Evolutionary conservation across 2,329 filamentous ascomycete species (phyloP).

Genomic region (Pseudogymnoascus destructans): DNA sequence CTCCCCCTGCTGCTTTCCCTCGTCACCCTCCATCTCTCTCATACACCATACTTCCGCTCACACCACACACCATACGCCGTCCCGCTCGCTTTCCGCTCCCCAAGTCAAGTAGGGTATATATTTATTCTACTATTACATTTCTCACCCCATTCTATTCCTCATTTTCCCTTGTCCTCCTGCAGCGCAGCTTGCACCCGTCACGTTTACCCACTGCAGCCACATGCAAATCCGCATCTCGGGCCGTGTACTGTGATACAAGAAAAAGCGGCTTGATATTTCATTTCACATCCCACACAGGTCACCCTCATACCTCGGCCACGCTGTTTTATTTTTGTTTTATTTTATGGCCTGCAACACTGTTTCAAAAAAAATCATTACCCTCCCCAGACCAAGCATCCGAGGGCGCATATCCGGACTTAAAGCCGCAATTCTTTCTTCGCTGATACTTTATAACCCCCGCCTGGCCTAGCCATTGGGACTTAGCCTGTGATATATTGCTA

Average conservation of each 20-base stretch:
- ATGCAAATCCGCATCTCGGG: conserved; percentile 5
- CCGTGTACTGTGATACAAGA: conserved; percentile 1
- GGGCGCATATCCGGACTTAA: neutral
- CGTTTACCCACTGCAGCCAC: neutral
- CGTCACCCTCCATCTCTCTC: neutral
- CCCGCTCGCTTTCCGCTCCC: neutral
- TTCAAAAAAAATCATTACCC: neutral
- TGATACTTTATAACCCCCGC: neutral
- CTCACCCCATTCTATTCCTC: neutral
- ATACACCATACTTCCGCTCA: neutral
- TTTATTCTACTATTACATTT: conserved; percentile 5
- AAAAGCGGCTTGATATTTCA: conserved; percentile 4
- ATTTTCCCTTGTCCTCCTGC: neutral
- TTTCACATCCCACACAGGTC: neutral
- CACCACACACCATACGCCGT: neutral
- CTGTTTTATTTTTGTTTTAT: conserved; percentile 7
- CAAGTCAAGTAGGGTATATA: neutral
- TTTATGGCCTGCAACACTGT: neutral
- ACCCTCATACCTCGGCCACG: neutral
- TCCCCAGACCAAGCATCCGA: neutral
- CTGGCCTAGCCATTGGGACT: neutral
- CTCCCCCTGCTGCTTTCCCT: neutral
- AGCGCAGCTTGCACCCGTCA: neutral
- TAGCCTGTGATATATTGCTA: neutral
- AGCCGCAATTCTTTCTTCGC: neutral